Conservation (phyloP, 108 stramenopile species). For the Cylindrotheca fusiformis region DNA sequence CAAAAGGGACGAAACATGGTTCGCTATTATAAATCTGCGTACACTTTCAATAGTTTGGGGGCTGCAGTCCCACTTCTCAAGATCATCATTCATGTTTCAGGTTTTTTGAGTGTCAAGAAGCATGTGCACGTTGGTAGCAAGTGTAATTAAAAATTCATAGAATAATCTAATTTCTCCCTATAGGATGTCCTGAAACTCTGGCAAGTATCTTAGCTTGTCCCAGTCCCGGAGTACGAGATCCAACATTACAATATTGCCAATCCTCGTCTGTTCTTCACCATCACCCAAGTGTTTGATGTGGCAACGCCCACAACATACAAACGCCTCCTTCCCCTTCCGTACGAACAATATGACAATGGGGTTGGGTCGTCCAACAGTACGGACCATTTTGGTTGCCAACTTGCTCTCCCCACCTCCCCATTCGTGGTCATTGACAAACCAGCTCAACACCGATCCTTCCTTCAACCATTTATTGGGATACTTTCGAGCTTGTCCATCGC, state of each 20-base stretch:
- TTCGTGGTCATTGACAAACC: conserved; percentile 32
- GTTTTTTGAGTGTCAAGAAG: no score
- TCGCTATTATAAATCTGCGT: no score
- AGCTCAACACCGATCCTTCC: conserved; percentile 30
- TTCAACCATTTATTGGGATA: conserved; percentile 44
- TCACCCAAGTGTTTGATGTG: conserved; percentile 1
- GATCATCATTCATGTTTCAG: no score
- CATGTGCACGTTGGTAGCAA: no score
- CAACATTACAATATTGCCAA: conserved; percentile 11
- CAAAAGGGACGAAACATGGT: no score
- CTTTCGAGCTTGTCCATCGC: conserved; percentile 16
- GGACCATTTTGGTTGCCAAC: conserved; percentile 11
- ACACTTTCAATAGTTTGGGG: no score
- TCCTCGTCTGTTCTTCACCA: not conserved
- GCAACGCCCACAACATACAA: conserved; percentile 39
- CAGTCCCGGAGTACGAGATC: conserved; percentile 30
- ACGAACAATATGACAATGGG: conserved; percentile 24
- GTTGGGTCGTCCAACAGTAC: not conserved
- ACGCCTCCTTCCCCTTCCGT: conserved; percentile 18
- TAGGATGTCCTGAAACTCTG: conserved; percentile 5
- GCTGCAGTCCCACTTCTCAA: no score
- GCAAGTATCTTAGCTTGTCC: conserved; percentile 19
- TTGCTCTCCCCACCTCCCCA: conserved; percentile 27
- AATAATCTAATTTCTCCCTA: no score
- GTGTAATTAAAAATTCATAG: no score